Evolutionary conservation across 768 basidiomycete species (phyloP).

Genomic region (Cystobasidium tubakii): DNA sequence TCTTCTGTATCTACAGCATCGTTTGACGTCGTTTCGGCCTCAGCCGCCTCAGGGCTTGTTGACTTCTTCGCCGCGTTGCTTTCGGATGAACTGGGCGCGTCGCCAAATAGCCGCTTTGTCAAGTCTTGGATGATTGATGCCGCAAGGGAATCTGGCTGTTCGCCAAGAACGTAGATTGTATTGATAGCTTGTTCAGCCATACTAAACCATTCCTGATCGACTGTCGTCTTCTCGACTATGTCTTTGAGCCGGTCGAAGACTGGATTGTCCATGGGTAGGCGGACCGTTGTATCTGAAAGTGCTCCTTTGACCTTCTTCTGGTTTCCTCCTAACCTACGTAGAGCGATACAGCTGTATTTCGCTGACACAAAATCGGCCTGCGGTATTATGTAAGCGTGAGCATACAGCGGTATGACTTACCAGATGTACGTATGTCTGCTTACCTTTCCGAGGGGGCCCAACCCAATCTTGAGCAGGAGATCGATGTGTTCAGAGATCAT

Average conservation of each 20-base stretch:
- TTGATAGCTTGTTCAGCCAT: conserved; percentile 96
- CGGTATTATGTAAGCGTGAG: neutral
- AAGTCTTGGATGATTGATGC: conserved; percentile 73
- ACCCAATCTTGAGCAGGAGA: conserved; percentile 72
- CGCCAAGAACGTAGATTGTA: conserved; percentile 86
- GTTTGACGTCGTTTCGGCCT: neutral
- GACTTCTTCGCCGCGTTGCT: neutral
- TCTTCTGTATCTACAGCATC: conserved; percentile 15
- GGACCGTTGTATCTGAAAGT: conserved; percentile 73
- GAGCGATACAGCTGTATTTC: conserved; percentile 83
- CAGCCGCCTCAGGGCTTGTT: conserved; percentile 14
- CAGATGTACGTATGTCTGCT: conserved; percentile 3
- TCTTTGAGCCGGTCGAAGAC: conserved; percentile 79
- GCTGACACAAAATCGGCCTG: conserved; percentile 84
- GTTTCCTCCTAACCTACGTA: conserved; percentile 86
- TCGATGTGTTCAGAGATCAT: conserved; percentile 79
- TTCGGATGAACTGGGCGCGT: neutral
- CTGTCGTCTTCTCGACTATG: conserved; percentile 70
- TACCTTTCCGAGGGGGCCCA: conserved; percentile 79
- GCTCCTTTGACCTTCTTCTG: conserved; percentile 99
- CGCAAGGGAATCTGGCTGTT: conserved; percentile 83
- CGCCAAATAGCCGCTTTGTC: conserved; percentile 63
- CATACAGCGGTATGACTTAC: neutral
- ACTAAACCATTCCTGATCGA: conserved; percentile 89
- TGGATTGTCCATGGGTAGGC: conserved; percentile 76